phyloP scores from a whole-genome alignment of 2,329 filamentous ascomycete genomes.

The Colletotrichum magnum region DNA sequence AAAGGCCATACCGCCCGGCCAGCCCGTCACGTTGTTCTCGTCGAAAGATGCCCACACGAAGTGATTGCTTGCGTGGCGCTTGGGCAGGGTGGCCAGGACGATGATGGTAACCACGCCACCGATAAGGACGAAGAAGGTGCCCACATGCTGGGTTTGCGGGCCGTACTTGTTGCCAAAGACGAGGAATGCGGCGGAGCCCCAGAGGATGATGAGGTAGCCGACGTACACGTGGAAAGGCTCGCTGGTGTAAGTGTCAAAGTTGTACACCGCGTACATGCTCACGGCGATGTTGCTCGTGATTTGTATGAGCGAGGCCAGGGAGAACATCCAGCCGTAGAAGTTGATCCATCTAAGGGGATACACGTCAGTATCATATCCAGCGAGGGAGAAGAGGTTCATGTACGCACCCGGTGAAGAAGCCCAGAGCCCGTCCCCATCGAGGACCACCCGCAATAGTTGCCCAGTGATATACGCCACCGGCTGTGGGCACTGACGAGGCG shows the following conservation, averaged over 20 bases:
- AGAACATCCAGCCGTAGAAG: conserved; percentile 74
- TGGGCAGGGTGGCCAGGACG: conserved; percentile 67
- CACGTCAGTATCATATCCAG: too few relatives aligned
- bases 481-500: conserved; percentile 72
- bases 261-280: conserved; percentile 72
- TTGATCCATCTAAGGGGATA: conserved; percentile 56
- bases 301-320: conserved; percentile 69
- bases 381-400: neutral
- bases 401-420: conserved; percentile 58
- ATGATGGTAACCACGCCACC: conserved; percentile 68
- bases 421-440: conserved; percentile 65
- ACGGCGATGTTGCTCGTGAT: conserved; percentile 73
- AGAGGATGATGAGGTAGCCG: conserved; percentile 68
- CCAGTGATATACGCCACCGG: conserved; percentile 74
- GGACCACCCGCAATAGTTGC: conserved; percentile 70
- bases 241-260: conserved; percentile 63
- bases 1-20: conserved; percentile 73
- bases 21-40: conserved; percentile 66
- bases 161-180: conserved; percentile 70
- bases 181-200: conserved; percentile 65
- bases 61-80: conserved; percentile 61
- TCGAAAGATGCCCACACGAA: conserved; percentile 68
- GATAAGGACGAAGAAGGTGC: conserved; percentile 68
- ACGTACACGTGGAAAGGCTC: conserved; percentile 73
- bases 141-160: conserved; percentile 66